These are phyloP conservation scores for Candida maris DNA, from an alignment of 805 yeast genomes.

Conservation along the genomic window DNA sequence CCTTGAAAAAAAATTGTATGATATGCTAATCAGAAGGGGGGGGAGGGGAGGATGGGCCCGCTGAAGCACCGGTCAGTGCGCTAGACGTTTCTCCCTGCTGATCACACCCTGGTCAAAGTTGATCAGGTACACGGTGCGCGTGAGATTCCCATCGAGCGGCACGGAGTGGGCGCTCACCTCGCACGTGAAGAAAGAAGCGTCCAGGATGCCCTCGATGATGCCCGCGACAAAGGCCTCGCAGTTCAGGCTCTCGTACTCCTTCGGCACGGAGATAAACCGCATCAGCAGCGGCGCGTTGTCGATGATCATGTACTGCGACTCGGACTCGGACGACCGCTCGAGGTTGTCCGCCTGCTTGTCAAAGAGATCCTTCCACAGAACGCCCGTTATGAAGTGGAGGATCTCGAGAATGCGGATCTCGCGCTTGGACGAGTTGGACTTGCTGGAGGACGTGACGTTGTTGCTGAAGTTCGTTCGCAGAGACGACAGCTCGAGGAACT, in stretches of 20 bases:
- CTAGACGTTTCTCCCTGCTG: constrained; percentile 42
- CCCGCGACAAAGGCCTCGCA: constrained; percentile 87
- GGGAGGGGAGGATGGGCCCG: constrained; percentile 3
- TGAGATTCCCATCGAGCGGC: constrained; percentile 54
- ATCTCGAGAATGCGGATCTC: constrained; percentile 70
- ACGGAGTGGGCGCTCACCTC: constrained; percentile 80
- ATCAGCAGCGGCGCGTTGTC: constrained; percentile 71
- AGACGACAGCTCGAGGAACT: constrained; percentile 64
- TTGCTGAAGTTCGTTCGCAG: constrained; percentile 56
- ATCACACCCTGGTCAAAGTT: constrained; percentile 61
- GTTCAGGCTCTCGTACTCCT: constrained; percentile 71
- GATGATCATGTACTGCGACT: constrained; percentile 71
- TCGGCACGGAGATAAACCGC: constrained; percentile 73
- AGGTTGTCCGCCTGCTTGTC: constrained; percentile 61
- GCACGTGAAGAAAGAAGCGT: constrained; percentile 68
- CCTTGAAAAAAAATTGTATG: constrained; percentile 1
- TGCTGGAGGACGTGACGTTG: constrained; percentile 42
- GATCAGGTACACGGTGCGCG: constrained; percentile 71
- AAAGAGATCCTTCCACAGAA: constrained; percentile 70
- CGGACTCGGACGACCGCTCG: constrained; percentile 47
- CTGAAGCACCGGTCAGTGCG: constrained; percentile 3
- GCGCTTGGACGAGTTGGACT: constrained; percentile 62
- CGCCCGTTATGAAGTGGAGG: constrained; percentile 69
- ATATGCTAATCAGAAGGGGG: constrained; percentile 1
- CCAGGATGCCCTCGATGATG: constrained; percentile 76